Conservation (phyloP, 2,329 filamentous ascomycete species). For the Aspergillus latus region DNA sequence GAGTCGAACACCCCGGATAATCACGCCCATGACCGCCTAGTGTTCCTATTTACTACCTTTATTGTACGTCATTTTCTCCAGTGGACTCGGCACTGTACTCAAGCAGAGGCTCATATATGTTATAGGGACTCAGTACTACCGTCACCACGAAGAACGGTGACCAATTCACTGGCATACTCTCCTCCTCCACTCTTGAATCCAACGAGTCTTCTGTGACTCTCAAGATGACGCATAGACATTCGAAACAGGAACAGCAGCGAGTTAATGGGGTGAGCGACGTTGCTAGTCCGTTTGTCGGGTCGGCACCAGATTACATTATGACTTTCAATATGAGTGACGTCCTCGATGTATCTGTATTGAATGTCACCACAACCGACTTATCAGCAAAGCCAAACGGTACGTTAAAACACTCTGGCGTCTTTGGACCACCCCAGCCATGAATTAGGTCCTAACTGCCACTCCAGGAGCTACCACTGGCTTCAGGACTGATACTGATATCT, state of each 20-base stretch:
- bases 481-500: slow-evolving; percentile 86
- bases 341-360: slow-evolving; percentile 56
- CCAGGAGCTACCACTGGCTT: slow-evolving; percentile 70
- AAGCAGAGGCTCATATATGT: slow-evolving; percentile 19
- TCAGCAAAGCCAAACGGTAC: slow-evolving; percentile 59
- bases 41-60: slow-evolving; percentile 59
- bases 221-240: slow-evolving; percentile 64
- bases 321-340: slow-evolving; percentile 63
- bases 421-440: background rate
- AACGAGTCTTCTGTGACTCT: slow-evolving; percentile 57
- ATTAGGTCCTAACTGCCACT: slow-evolving; percentile 3
- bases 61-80: slow-evolving; percentile 49
- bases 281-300: slow-evolving; percentile 43
- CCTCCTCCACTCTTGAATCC: slow-evolving; percentile 54
- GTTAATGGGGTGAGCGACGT: slow-evolving; percentile 45
- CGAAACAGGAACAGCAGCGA: slow-evolving; percentile 36
- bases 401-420: background rate
- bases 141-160: slow-evolving; percentile 62
- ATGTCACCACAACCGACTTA: slow-evolving; percentile 54
- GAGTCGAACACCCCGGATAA: slow-evolving; percentile 56
- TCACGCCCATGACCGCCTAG: slow-evolving; percentile 60
- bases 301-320: slow-evolving; percentile 53
- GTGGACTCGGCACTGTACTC: background rate
- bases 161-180: slow-evolving; percentile 61
- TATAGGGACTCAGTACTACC: slow-evolving; percentile 55